Conservation (phyloP, 139 green algal genomes). For the Nannochloris sp. region DNA sequence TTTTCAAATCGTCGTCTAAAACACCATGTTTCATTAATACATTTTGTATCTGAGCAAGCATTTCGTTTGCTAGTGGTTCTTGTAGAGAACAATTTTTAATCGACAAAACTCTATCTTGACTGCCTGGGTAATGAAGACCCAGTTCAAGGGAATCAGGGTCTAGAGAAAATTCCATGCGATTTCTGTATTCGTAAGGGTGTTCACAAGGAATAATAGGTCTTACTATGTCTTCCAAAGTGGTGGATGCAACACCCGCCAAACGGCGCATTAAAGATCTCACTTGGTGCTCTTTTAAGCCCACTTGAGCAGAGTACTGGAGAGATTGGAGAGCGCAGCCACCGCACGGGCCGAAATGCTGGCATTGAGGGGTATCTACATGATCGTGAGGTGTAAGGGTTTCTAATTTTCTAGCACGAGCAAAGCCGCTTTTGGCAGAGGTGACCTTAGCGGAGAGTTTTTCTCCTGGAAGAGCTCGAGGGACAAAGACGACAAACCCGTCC, state of each 20-base stretch:
- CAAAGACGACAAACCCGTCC: conserved; percentile 57
- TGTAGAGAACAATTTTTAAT: not conserved
- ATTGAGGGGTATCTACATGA: conserved; percentile 38
- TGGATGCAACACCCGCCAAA: conserved; percentile 41
- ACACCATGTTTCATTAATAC: not conserved
- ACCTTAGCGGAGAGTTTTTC: conserved; percentile 45
- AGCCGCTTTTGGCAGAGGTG: conserved; percentile 11
- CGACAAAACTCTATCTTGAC: not conserved
- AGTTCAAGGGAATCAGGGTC: too few species aligned
- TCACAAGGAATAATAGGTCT: conserved; percentile 32
- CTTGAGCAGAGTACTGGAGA: conserved; percentile 64
- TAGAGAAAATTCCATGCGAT: conserved; percentile 58
- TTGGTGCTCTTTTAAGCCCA: conserved; percentile 58
- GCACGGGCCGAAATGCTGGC: conserved; percentile 59
- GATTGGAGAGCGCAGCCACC: conserved; percentile 79
- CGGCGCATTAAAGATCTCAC: conserved; percentile 58
- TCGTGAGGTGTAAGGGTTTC: conserved; percentile 26
- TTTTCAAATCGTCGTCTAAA: not conserved
- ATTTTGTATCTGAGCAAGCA: not conserved
- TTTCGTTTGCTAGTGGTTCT: not conserved
- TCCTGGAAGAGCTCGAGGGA: conserved; percentile 57
- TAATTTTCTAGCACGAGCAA: conserved; percentile 41
- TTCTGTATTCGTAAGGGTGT: conserved; percentile 56
- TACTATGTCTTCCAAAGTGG: conserved; percentile 17
- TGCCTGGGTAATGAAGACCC: not conserved